Conservation (phyloP, 2,329 filamentous ascomycete species). For the Pezicula rhizophila region DNA sequence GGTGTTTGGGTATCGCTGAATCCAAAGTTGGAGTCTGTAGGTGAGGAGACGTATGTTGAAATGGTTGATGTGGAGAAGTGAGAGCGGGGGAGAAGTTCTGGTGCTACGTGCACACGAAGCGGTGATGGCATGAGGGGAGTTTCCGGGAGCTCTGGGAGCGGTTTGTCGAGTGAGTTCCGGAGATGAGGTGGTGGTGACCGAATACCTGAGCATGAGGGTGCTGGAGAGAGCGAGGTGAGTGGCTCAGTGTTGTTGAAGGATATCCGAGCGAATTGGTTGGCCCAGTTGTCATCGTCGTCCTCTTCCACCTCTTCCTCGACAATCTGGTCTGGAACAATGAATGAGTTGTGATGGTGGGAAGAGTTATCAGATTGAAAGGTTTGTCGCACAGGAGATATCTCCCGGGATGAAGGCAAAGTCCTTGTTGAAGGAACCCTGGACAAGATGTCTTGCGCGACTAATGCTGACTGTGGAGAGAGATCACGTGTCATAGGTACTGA, state of each 20-base stretch:
- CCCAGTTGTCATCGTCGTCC: conserved; percentile 60
- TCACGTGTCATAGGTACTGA: conserved; percentile 15
- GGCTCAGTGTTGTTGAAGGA: conserved; percentile 14
- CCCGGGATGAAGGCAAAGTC: conserved; percentile 24
- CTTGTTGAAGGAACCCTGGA: conserved; percentile 42
- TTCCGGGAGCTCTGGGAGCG: conserved; percentile 22
- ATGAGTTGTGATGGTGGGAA: conserved; percentile 20
- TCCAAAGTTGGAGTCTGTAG: conserved; percentile 19
- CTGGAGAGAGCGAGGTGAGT: conserved; percentile 23
- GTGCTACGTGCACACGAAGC: background rate
- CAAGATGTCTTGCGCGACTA: conserved; percentile 5
- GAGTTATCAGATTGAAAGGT: conserved; percentile 27
- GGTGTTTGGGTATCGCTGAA: conserved; percentile 11
- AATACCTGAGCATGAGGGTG: conserved; percentile 11
- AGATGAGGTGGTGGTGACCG: conserved; percentile 5
- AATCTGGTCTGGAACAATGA: conserved; percentile 41
- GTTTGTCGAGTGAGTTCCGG: conserved; percentile 12
- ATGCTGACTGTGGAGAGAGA: conserved; percentile 13
- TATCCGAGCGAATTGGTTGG: conserved; percentile 28
- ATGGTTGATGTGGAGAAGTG: conserved; percentile 26
- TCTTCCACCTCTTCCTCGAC: conserved; percentile 44
- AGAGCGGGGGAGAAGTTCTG: conserved; percentile 4
- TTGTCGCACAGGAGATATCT: conserved; percentile 44
- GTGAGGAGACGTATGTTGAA: conserved; percentile 19
- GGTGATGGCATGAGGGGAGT: conserved; percentile 2